Percentiles rank a stretch among this genome's conserved stretches.
Conservation (phyloP, 2,329 filamentous ascomycete genomes). For the Fusarium coicis region DNA sequence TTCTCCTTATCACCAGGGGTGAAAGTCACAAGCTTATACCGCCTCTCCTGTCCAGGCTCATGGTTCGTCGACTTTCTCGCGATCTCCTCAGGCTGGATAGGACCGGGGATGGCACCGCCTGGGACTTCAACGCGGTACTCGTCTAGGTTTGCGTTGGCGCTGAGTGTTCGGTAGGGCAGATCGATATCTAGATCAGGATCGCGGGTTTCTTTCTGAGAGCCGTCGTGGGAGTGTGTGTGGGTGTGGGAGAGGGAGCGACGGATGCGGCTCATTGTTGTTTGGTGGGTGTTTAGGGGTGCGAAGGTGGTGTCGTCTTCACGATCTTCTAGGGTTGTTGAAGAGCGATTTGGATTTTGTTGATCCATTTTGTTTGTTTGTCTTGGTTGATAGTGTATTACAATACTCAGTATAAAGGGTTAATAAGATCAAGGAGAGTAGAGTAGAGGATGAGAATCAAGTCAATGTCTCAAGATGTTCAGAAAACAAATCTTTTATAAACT, state of each 20-base stretch:
- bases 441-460: conserved; percentile 11
- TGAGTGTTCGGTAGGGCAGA: conserved; percentile 74
- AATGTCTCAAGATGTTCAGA: conserved; percentile 25
- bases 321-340: conserved; percentile 33
- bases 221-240: conserved; percentile 11
- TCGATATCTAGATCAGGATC: conserved; percentile 61
- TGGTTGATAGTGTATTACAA: neutral
- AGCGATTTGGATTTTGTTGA: conserved; percentile 24
- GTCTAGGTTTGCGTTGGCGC: conserved; percentile 67
- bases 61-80: conserved; percentile 32
- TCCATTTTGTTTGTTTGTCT: conserved; percentile 16
- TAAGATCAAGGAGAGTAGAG: neutral
- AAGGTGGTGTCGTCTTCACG: conserved; percentile 31
- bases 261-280: conserved; percentile 25
- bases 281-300: conserved; percentile 39
- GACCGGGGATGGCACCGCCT: conserved; percentile 68
- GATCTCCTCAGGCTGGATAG: conserved; percentile 42
- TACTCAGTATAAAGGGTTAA: neutral
- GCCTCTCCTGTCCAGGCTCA: conserved; percentile 34
- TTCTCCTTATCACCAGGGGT: conserved; percentile 77
- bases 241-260: conserved; percentile 40
- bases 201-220: conserved; percentile 48
- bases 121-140: conserved; percentile 74
- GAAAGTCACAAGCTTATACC: conserved; percentile 71
- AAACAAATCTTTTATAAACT: neutral